phyloP scores from a whole-genome alignment of 169 alveolate genomes.

The Babesia bigemina region DNA sequence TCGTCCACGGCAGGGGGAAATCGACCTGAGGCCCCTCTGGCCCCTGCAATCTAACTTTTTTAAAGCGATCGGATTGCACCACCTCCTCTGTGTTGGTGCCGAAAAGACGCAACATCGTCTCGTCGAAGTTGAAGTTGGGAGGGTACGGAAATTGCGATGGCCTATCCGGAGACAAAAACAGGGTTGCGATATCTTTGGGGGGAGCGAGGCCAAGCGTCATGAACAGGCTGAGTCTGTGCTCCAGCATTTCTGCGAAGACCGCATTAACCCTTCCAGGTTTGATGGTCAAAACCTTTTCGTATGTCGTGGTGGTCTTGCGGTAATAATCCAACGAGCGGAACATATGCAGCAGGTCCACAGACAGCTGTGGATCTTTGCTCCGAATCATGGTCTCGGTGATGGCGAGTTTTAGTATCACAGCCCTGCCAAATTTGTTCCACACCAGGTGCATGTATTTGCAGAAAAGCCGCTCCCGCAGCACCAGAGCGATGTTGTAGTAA shows the following conservation, averaged over 20 bases:
- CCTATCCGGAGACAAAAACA: constrained; percentile 3
- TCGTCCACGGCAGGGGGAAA: background rate
- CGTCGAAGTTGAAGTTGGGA: background rate
- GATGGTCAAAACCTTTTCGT: background rate
- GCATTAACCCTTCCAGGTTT: constrained; percentile 20
- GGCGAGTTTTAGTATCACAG: constrained; percentile 12
- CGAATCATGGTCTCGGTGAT: background rate
- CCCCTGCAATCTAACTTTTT: no score
- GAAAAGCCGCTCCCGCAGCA: constrained; percentile 20
- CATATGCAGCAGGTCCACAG: background rate
- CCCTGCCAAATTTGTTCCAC: constrained; percentile 35
- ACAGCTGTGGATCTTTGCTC: background rate
- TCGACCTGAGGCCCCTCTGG: background rate
- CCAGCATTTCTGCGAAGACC: background rate
- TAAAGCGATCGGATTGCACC: background rate
- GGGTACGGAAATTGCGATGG: background rate
- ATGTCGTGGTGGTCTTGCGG: background rate
- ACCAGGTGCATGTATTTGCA: constrained; percentile 16
- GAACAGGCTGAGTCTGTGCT: background rate
- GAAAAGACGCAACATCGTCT: background rate
- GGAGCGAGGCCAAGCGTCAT: background rate
- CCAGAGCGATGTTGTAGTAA: constrained; percentile 28
- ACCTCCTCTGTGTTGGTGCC: constrained; percentile 13
- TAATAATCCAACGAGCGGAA: background rate
- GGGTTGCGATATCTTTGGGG: constrained; percentile 8